These are phyloP conservation scores for Lagenidium sp. DNA, from an alignment of 352 stramenopile genomes.

Conservation along the genomic window DNA sequence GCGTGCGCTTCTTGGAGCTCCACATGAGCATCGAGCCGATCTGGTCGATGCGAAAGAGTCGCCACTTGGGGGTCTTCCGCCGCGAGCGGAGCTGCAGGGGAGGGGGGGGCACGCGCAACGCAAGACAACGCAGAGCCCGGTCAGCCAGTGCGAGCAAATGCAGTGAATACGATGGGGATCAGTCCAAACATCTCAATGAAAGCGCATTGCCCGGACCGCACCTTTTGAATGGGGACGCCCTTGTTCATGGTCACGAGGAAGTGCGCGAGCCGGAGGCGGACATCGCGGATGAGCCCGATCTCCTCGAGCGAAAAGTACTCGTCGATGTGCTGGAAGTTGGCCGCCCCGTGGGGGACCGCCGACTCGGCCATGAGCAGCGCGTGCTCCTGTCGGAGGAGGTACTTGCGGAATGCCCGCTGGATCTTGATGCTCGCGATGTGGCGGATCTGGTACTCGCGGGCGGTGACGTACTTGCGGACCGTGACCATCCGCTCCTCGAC, in stretches of 20 bases:
- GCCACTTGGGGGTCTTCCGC: slow-evolving; percentile 37
- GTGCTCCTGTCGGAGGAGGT: slow-evolving; percentile 35
- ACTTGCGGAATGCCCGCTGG: slow-evolving; percentile 39
- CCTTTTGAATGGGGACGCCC: slow-evolving; percentile 50
- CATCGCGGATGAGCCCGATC: slow-evolving; percentile 34
- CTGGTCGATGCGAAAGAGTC: slow-evolving; percentile 44
- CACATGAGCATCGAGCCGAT: slow-evolving; percentile 55
- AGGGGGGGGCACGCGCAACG: no score
- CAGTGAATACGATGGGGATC: background rate
- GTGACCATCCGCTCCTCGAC: slow-evolving; percentile 27
- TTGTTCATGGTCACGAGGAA: slow-evolving; percentile 58
- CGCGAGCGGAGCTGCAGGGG: slow-evolving; percentile 24
- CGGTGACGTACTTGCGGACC: slow-evolving; percentile 43
- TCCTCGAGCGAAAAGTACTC: slow-evolving; percentile 63
- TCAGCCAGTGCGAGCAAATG: no score
- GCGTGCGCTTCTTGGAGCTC: slow-evolving; percentile 40
- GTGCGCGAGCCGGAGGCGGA: slow-evolving; percentile 31
- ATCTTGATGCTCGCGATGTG: slow-evolving; percentile 42
- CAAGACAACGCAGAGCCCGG: no score
- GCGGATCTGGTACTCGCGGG: slow-evolving; percentile 46
- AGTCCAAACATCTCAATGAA: background rate
- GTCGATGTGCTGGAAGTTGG: slow-evolving; percentile 37
- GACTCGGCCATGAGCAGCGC: slow-evolving; percentile 45
- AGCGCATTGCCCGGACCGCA: slow-evolving; percentile 2
- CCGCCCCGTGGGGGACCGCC: slow-evolving; percentile 28